Evolutionary conservation across 2,329 filamentous ascomycete species (phyloP).

Genomic region (Pseudopithomyces chartarum): DNA sequence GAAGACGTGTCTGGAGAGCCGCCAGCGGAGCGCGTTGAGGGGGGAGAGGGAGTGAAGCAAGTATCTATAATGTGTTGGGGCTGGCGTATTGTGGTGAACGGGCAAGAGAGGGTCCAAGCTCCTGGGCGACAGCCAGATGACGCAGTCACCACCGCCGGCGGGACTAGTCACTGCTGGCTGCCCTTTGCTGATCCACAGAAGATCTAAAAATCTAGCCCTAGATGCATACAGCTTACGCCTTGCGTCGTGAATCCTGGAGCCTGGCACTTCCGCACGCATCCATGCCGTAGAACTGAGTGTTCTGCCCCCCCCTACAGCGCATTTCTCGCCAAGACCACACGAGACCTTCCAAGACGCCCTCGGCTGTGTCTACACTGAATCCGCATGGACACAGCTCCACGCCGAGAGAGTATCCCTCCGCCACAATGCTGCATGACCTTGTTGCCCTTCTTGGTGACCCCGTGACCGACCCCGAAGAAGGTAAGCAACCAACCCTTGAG

Average conservation of each 20-base stretch:
- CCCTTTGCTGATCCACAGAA: not conserved
- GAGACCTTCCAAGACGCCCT: constrained; percentile 8
- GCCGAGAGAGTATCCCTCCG: not conserved
- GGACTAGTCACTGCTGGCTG: not conserved
- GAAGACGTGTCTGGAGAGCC: constrained; percentile 16
- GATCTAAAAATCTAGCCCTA: not conserved
- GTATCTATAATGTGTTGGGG: not conserved
- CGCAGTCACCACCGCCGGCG: constrained; percentile 14
- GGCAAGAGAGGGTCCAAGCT: constrained; percentile 16
- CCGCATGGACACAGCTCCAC: not conserved
- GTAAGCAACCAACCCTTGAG: constrained; percentile 41
- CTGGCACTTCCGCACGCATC: not conserved
- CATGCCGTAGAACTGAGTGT: not conserved
- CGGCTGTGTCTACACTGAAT: not conserved
- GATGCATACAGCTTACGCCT: not conserved
- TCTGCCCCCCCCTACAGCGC: not conserved
- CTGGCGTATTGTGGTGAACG: constrained; percentile 4
- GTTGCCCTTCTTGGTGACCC: constrained; percentile 54
- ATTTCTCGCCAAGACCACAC: constrained; percentile 9
- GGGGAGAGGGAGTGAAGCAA: not conserved
- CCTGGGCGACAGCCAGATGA: constrained; percentile 23
- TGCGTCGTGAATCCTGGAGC: not conserved
- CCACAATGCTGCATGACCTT: constrained; percentile 35
- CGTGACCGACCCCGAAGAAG: constrained; percentile 64
- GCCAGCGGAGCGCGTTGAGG: constrained; percentile 28